phyloP scores from a whole-genome alignment of 768 basidiomycete genomes.

The Podaxis sp. region DNA sequence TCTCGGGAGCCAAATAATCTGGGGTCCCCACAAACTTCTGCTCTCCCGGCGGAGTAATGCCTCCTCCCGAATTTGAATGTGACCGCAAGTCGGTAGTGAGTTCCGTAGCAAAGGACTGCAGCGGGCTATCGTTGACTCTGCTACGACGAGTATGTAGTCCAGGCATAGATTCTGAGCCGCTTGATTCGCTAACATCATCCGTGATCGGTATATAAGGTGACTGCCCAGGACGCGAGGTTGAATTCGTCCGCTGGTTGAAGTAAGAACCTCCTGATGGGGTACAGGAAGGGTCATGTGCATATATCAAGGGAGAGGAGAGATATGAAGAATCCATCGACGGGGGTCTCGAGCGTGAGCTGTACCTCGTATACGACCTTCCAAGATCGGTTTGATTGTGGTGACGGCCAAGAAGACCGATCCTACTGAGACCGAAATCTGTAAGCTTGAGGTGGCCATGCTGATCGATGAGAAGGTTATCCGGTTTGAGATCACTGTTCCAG shows the following conservation, averaged over 20 bases:
- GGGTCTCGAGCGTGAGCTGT: slow-evolving; percentile 72
- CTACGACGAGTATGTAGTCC: slow-evolving; percentile 48
- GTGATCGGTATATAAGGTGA: slow-evolving; percentile 64
- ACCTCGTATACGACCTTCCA: slow-evolving; percentile 43
- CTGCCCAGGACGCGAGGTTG: slow-evolving; percentile 54
- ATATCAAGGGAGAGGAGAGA: slow-evolving; percentile 70
- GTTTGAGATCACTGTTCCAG: slow-evolving; percentile 84
- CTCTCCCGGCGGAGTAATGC: slow-evolving; percentile 72
- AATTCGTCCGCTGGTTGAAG: slow-evolving; percentile 64
- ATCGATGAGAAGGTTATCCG: slow-evolving; percentile 97
- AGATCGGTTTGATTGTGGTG: slow-evolving; percentile 76
- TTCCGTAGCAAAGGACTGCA: slow-evolving; percentile 85
- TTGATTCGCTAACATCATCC: slow-evolving; percentile 87
- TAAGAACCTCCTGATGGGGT: slow-evolving; percentile 70
- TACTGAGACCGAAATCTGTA: slow-evolving; percentile 95
- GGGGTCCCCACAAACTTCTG: slow-evolving; percentile 98
- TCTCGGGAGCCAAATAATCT: slow-evolving; percentile 95
- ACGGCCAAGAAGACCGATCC: slow-evolving; percentile 96
- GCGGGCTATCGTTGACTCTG: slow-evolving; percentile 65
- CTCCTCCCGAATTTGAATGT: slow-evolving; percentile 59
- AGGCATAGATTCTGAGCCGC: slow-evolving; percentile 71
- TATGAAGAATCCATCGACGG: slow-evolving; percentile 80
- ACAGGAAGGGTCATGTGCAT: slow-evolving; percentile 23
- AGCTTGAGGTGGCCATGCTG: slow-evolving; percentile 95
- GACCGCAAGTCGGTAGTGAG: slow-evolving; percentile 79